Percentiles rank a stretch among this genome's conserved stretches.
Conservation (phyloP, 179 eudicot species). For the Carnegiea gigantea region DNA sequence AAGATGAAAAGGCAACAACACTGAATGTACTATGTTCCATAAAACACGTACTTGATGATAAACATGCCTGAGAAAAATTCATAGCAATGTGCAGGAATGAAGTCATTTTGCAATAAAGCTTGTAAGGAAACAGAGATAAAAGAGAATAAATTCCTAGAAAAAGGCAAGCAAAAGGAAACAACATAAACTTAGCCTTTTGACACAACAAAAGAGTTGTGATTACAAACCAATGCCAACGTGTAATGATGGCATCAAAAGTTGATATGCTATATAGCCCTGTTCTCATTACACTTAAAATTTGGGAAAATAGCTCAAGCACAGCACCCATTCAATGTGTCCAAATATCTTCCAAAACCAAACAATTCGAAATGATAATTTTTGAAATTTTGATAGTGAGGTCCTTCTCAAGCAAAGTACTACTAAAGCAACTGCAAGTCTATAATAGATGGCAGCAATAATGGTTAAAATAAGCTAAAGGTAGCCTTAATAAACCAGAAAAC, state of each 20-base stretch:
- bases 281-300: constrained; percentile 13
- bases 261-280: neutral
- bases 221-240: constrained; percentile 10
- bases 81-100: neutral
- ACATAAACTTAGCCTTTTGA: neutral
- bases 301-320: constrained; percentile 4
- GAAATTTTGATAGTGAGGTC: constrained; percentile 14
- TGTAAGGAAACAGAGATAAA: neutral
- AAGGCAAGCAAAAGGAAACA: neutral
- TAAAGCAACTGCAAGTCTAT: constrained; percentile 39
- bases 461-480: constrained; percentile 20
- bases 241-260: neutral
- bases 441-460: constrained; percentile 25
- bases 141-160: neutral
- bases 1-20: too few relatives aligned
- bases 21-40: neutral
- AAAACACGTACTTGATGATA: neutral
- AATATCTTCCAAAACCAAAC: constrained; percentile 18
- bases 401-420: constrained; percentile 30
- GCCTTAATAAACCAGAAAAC: constrained; percentile 18
- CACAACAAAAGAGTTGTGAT: neutral
- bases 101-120: neutral
- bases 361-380: constrained; percentile 8
- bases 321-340: neutral
- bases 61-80: neutral